A percentile compares a stretch with the other conserved stretches of the same genome.
Conservation (phyloP, 164 flowering plant genomes). For the Pachysandra terminalis region DNA sequence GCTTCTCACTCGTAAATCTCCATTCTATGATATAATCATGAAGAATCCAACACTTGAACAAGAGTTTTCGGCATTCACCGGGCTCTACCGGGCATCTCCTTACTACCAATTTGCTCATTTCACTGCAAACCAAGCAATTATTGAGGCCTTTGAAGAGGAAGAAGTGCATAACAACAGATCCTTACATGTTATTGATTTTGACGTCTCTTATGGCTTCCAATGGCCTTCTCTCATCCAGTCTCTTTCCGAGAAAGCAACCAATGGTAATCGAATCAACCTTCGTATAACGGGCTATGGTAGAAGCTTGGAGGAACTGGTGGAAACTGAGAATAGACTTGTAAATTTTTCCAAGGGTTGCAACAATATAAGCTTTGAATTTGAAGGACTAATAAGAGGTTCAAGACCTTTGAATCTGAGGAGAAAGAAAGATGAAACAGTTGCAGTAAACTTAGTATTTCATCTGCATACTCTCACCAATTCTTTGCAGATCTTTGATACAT, state of each 20-base stretch:
- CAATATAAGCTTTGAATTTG: slow-evolving; percentile 51
- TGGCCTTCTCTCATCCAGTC: slow-evolving; percentile 87
- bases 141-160: slow-evolving; percentile 63
- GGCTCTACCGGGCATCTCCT: slow-evolving; percentile 60
- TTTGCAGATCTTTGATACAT: slow-evolving; percentile 39
- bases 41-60: slow-evolving; percentile 49
- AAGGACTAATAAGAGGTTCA: slow-evolving; percentile 46
- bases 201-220: slow-evolving; percentile 68
- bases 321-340: slow-evolving; percentile 53
- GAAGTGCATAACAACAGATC: slow-evolving; percentile 32
- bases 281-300: slow-evolving; percentile 51
- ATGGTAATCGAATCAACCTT: slow-evolving; percentile 30
- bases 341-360: slow-evolving; percentile 50
- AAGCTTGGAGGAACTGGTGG: slow-evolving; percentile 48
- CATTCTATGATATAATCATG: slow-evolving; percentile 55
- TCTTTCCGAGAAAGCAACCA: slow-evolving; percentile 58
- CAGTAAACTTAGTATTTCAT: slow-evolving; percentile 52
- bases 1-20: slow-evolving; percentile 53
- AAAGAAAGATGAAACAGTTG: slow-evolving; percentile 57
- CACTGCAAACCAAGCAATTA: slow-evolving; percentile 72
- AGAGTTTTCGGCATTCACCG: slow-evolving; percentile 49
- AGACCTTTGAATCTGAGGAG: slow-evolving; percentile 23
- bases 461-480: slow-evolving; percentile 31
- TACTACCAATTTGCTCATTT: slow-evolving; percentile 76
- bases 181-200: slow-evolving; percentile 64